A percentile compares a stretch with the other conserved stretches of the same genome.
phyloP scores from a whole-genome alignment of 2,329 filamentous ascomycete genomes.

The Pestalotiopsis sp. region DNA sequence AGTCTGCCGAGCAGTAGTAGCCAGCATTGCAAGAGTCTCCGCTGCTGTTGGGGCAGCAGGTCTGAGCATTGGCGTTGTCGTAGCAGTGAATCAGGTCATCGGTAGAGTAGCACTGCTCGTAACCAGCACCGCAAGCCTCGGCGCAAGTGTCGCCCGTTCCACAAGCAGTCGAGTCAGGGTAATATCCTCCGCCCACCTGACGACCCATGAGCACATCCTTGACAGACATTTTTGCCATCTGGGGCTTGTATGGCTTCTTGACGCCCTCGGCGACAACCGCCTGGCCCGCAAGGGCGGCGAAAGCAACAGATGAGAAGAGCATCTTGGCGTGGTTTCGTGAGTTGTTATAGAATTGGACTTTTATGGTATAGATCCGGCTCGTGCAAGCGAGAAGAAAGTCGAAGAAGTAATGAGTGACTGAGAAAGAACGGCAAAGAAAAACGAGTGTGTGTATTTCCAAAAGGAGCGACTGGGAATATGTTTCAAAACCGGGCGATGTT shows the following conservation, averaged over 20 bases:
- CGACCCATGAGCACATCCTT: conserved; percentile 26
- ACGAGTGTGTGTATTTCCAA: neutral
- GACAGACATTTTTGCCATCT: conserved; percentile 27
- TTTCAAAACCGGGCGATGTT: neutral
- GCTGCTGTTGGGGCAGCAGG: conserved; percentile 57
- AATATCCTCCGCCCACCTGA: conserved; percentile 24
- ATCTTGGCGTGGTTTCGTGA: conserved; percentile 17
- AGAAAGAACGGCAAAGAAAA: neutral
- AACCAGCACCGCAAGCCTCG: conserved; percentile 35
- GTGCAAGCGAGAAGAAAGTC: neutral
- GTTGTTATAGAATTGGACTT: neutral
- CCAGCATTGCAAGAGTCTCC: conserved; percentile 63
- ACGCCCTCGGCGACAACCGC: conserved; percentile 23
- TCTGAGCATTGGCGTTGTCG: conserved; percentile 51
- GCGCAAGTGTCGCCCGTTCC: conserved; percentile 29
- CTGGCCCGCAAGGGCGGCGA: conserved; percentile 25
- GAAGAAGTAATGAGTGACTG: neutral
- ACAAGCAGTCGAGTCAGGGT: conserved; percentile 30
- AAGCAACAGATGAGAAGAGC: conserved; percentile 23
- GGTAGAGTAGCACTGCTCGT: conserved; percentile 31
- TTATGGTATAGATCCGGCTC: neutral
- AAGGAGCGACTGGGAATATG: neutral
- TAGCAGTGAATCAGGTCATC: conserved; percentile 59
- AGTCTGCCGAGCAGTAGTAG: conserved; percentile 64
- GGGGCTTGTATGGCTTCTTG: conserved; percentile 24